Evolutionary conservation across 768 basidiomycete genomes (phyloP).

Genomic region (Macrolepiota dolichaula): DNA sequence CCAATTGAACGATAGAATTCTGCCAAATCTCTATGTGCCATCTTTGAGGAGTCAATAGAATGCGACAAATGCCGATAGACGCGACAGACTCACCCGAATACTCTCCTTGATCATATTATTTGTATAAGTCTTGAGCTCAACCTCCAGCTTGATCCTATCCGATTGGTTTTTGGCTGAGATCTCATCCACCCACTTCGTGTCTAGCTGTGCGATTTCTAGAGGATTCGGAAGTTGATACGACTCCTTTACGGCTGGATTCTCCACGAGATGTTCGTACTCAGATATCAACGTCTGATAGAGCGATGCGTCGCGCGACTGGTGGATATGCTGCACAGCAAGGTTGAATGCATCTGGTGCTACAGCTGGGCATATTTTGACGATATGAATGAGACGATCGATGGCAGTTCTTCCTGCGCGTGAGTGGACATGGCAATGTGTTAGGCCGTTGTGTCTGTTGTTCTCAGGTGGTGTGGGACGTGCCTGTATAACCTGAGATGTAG

Average conservation of each 20-base stretch:
- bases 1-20: slow-evolving; percentile 73
- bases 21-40: slow-evolving; percentile 89
- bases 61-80: not conserved
- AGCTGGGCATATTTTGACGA: slow-evolving; percentile 60
- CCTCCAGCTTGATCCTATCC: slow-evolving; percentile 84
- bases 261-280: slow-evolving; percentile 50
- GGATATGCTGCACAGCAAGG: slow-evolving; percentile 61
- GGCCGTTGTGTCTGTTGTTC: not conserved
- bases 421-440: not conserved
- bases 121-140: slow-evolving; percentile 91
- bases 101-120: slow-evolving; percentile 99
- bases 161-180: slow-evolving; percentile 58
- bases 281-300: slow-evolving; percentile 49
- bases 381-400: slow-evolving; percentile 69
- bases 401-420: slow-evolving; percentile 59
- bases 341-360: slow-evolving; percentile 73
- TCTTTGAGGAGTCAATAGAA: slow-evolving; percentile 40
- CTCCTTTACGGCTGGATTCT: slow-evolving; percentile 22
- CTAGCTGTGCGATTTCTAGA: slow-evolving; percentile 47
- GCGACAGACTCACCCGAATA: slow-evolving; percentile 64
- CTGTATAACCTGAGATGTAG: slow-evolving; percentile 74
- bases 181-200: slow-evolving; percentile 75
- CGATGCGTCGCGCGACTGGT: slow-evolving; percentile 65
- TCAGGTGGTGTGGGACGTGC: slow-evolving; percentile 30
- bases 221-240: slow-evolving; percentile 36